Evolutionary conservation across 106 monocot genomes (phyloP).

Genomic region (Dendrobium chrysotoxum): DNA sequence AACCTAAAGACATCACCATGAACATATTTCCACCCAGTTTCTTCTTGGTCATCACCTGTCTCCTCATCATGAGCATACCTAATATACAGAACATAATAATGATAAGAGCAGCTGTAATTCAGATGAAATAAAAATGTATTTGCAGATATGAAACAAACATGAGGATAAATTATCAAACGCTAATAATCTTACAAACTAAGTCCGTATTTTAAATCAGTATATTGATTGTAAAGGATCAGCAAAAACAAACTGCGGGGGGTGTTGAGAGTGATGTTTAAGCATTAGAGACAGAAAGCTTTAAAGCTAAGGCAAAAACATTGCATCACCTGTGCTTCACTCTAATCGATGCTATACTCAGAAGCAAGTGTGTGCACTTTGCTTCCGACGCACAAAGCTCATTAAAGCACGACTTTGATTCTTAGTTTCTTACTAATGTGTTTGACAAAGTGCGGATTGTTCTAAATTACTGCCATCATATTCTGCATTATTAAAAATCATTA

Average conservation of each 20-base stretch:
- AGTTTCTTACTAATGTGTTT: too few species aligned
- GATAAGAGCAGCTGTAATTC: not conserved
- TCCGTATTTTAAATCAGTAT: not conserved
- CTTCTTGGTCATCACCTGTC: constrained; percentile 57
- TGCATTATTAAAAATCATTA: too few species aligned
- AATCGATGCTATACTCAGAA: too few species aligned
- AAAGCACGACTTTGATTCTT: too few species aligned
- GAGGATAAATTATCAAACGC: not conserved
- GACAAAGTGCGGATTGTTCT: too few species aligned
- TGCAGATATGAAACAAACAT: constrained; percentile 2
- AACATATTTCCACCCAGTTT: constrained; percentile 69
- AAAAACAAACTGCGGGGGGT: not conserved
- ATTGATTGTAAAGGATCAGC: not conserved
- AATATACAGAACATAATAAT: constrained; percentile 11
- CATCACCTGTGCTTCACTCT: too few species aligned
- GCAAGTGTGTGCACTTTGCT: too few species aligned
- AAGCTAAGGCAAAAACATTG: too few species aligned
- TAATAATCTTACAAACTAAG: not conserved
- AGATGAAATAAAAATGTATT: not conserved
- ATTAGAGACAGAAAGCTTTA: too few species aligned
- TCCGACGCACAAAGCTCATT: too few species aligned
- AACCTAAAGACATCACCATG: constrained; percentile 70
- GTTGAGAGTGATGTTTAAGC: too few species aligned
- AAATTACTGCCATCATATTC: too few species aligned
- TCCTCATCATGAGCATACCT: constrained; percentile 74